These are phyloP conservation scores for Tephrocybe sp. DNA, from an alignment of 768 basidiomycete species.

Conservation along the genomic window DNA sequence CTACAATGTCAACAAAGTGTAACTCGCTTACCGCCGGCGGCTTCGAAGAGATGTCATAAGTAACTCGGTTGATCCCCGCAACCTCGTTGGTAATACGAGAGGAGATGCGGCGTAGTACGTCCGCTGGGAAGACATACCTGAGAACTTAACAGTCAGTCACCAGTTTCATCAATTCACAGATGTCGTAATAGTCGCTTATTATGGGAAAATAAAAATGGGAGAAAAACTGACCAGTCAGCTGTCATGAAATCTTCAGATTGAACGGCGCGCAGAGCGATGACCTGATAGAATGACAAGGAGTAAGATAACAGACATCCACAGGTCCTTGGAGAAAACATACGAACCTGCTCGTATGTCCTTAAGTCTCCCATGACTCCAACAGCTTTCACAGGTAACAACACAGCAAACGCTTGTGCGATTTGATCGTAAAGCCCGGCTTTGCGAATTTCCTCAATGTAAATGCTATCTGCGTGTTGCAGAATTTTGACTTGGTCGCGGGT, in stretches of 20 bases:
- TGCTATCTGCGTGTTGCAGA: slow-evolving; percentile 87
- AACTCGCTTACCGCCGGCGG: slow-evolving; percentile 75
- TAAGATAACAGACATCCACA: slow-evolving; percentile 1
- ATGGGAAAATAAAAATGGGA: not conserved
- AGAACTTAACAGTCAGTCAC: slow-evolving; percentile 19
- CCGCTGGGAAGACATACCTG: slow-evolving; percentile 95
- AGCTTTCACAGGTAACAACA: slow-evolving; percentile 90
- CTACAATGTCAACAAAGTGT: slow-evolving; percentile 1
- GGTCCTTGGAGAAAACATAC: slow-evolving; percentile 13
- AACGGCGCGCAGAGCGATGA: slow-evolving; percentile 92
- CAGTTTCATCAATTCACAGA: slow-evolving; percentile 4
- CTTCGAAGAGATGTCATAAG: slow-evolving; percentile 96
- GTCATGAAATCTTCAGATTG: slow-evolving; percentile 99
- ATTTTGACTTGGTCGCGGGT: slow-evolving; percentile 91
- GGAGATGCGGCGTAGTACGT: slow-evolving; percentile 86
- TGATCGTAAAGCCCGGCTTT: slow-evolving; percentile 89
- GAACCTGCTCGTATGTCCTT: slow-evolving; percentile 91
- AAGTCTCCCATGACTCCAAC: slow-evolving; percentile 98
- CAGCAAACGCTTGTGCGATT: slow-evolving; percentile 96
- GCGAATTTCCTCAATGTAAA: slow-evolving; percentile 98
- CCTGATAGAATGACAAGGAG: slow-evolving; percentile 37
- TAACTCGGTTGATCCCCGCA: slow-evolving; percentile 91
- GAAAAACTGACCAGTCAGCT: slow-evolving; percentile 79
- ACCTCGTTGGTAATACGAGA: slow-evolving; percentile 98
- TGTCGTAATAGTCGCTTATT: not conserved